A percentile compares a stretch with the other conserved stretches of the same genome.
These are phyloP conservation scores for Wickerhamiella allomyrinae DNA, from an alignment of 805 yeast species.

Conservation along the genomic window DNA sequence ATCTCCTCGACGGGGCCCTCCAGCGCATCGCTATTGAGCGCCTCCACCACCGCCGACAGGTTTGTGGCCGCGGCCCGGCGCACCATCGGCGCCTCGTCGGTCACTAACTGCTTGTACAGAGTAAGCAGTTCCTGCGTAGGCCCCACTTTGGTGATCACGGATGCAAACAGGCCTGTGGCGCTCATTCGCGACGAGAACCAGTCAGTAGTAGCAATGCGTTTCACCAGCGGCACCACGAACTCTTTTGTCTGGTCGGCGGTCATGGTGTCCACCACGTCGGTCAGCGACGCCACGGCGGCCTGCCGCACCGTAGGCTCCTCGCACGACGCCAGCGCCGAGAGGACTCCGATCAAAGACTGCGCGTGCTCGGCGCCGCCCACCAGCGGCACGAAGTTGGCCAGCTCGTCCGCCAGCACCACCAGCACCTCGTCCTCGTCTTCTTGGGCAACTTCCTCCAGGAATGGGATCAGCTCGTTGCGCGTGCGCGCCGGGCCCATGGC, in stretches of 20 bases:
- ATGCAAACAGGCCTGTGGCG: conserved; percentile 73
- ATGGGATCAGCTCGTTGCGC: conserved; percentile 76
- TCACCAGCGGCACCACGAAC: conserved; percentile 61
- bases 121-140: conserved; percentile 45
- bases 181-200: conserved; percentile 94
- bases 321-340: conserved; percentile 75
- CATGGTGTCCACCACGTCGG: conserved; percentile 50
- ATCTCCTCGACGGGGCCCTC: conserved; percentile 60
- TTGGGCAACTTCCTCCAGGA: conserved; percentile 47
- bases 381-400: conserved; percentile 75
- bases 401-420: conserved; percentile 80
- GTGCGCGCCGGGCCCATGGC: conserved; percentile 94
- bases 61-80: conserved; percentile 84
- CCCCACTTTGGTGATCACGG: conserved; percentile 33
- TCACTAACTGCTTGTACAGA: conserved; percentile 53
- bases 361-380: conserved; percentile 72
- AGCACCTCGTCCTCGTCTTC: conserved; percentile 98
- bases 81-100: conserved; percentile 96
- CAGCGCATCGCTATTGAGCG: conserved; percentile 24
- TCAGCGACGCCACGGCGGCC: conserved; percentile 77
- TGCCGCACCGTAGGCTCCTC: conserved; percentile 96
- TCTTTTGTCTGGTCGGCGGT: conserved; percentile 44
- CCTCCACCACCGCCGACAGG: conserved; percentile 59
- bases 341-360: conserved; percentile 41
- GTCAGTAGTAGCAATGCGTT: conserved; percentile 66